Evolutionary conservation across 202 grass and related monocot genomes (phyloP).

Genomic region (Miscanthus sacchariflorus): DNA sequence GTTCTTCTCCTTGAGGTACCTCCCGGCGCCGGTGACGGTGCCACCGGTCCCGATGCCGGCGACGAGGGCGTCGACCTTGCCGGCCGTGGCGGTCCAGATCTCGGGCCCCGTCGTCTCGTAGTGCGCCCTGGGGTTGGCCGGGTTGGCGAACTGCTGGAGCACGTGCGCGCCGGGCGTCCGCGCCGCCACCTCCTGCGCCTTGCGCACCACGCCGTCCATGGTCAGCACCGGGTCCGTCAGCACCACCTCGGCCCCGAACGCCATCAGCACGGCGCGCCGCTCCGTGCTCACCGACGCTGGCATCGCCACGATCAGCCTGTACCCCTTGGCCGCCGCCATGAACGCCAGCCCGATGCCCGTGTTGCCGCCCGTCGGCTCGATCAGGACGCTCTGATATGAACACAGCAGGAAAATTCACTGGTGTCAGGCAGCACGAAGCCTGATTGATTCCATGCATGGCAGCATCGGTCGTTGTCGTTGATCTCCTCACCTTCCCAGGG

Average conservation of each 20-base stretch:
- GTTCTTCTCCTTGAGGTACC: constrained; percentile 65
- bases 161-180: constrained; percentile 46
- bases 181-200: constrained; percentile 57
- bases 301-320: constrained; percentile 57
- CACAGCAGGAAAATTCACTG: too few species aligned
- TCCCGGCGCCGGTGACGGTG: constrained; percentile 58
- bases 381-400: constrained; percentile 46
- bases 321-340: constrained; percentile 59
- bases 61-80: constrained; percentile 57
- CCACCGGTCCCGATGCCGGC: constrained; percentile 63
- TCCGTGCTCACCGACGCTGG: constrained; percentile 60
- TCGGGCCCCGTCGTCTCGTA: constrained; percentile 73
- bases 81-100: constrained; percentile 56
- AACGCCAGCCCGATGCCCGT: constrained; percentile 66
- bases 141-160: constrained; percentile 67
- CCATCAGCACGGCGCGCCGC: constrained; percentile 49
- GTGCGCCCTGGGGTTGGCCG: constrained; percentile 54
- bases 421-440: too few species aligned
- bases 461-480: too few species aligned
- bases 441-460: too few species aligned
- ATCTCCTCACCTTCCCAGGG: constrained; percentile 49
- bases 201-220: constrained; percentile 54
- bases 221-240: constrained; percentile 50
- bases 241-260: constrained; percentile 61
- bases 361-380: constrained; percentile 64